A percentile compares a stretch with the other conserved stretches of the same genome.
Evolutionary conservation across 2,329 filamentous ascomycete species (phyloP).

Genomic region (Aaosphaeria pasadenensis): DNA sequence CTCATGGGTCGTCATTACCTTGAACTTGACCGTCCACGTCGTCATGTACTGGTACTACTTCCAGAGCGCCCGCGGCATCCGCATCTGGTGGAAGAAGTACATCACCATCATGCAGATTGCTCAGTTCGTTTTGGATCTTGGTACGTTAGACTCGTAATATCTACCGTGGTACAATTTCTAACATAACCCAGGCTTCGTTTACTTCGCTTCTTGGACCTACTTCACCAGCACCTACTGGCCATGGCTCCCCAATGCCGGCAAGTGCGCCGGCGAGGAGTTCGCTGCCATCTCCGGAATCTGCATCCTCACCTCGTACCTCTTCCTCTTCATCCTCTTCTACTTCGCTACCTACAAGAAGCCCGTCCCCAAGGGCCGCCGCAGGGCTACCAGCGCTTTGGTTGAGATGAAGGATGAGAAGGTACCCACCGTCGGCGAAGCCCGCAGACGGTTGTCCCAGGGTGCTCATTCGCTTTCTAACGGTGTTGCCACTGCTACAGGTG

Average conservation of each 20-base stretch:
- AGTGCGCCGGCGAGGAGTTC: conserved; percentile 94
- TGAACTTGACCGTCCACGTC: conserved; percentile 93
- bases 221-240: conserved; percentile 89
- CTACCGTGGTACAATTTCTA: conserved; percentile 9
- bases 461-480: conserved; percentile 35
- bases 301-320: conserved; percentile 90
- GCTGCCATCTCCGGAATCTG: conserved; percentile 89
- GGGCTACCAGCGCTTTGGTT: conserved; percentile 79
- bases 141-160: conserved; percentile 46
- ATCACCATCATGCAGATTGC: conserved; percentile 96
- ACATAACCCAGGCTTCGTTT: conserved; percentile 75
- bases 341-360: conserved; percentile 92
- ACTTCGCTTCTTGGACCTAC: conserved; percentile 99
- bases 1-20: conserved; percentile 89
- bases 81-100: conserved; percentile 99
- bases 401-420: conserved; percentile 76
- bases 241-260: conserved; percentile 77
- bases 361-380: conserved; percentile 68
- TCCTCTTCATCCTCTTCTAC: conserved; percentile 99
- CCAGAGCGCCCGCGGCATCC: conserved; percentile 92
- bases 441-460: conserved; percentile 49
- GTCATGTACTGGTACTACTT: conserved; percentile 99
- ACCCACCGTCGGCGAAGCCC: conserved; percentile 52
- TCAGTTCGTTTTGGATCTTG: conserved; percentile 95
- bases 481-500: conserved; percentile 34